Evolutionary conservation across 352 stramenopile species (phyloP).

Genomic region (Phytophthora aleatoria): DNA sequence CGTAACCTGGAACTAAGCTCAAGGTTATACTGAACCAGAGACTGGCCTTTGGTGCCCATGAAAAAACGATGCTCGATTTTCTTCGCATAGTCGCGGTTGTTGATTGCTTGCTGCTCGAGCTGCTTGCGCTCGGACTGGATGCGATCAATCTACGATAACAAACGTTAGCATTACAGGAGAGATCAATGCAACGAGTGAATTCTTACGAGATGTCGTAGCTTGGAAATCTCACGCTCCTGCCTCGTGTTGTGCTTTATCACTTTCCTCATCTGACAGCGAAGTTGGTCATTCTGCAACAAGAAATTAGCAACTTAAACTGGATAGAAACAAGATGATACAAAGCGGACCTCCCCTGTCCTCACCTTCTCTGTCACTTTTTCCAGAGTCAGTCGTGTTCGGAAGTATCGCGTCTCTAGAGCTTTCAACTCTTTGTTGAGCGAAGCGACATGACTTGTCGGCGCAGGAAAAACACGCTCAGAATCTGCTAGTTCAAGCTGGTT

Average conservation of each 20-base stretch:
- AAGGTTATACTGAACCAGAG: constrained; percentile 67
- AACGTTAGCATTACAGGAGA: not conserved
- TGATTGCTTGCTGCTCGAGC: constrained; percentile 81
- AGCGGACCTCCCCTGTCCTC: not conserved
- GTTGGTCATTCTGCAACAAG: constrained; percentile 49
- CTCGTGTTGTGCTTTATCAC: constrained; percentile 39
- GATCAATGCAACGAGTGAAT: not conserved
- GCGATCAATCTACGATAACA: constrained; percentile 57
- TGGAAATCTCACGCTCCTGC: constrained; percentile 63
- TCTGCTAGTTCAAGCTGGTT: constrained; percentile 35
- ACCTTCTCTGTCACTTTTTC: constrained; percentile 78
- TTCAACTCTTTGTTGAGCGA: constrained; percentile 74
- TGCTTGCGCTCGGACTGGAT: constrained; percentile 79
- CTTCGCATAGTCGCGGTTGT: constrained; percentile 83
- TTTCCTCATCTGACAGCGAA: constrained; percentile 62
- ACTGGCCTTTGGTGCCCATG: constrained; percentile 68
- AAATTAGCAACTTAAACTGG: not conserved
- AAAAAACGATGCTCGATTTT: constrained; percentile 88
- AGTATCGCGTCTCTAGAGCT: constrained; percentile 76
- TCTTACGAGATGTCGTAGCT: constrained; percentile 62
- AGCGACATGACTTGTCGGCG: constrained; percentile 62
- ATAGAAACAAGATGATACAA: constrained; percentile 5
- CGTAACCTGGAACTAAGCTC: constrained; percentile 56
- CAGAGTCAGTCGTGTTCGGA: constrained; percentile 70
- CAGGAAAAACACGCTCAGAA: constrained; percentile 40